These are phyloP conservation scores for Cynara cardunculus DNA, from an alignment of 129 eudicot genomes.

Conservation along the genomic window DNA sequence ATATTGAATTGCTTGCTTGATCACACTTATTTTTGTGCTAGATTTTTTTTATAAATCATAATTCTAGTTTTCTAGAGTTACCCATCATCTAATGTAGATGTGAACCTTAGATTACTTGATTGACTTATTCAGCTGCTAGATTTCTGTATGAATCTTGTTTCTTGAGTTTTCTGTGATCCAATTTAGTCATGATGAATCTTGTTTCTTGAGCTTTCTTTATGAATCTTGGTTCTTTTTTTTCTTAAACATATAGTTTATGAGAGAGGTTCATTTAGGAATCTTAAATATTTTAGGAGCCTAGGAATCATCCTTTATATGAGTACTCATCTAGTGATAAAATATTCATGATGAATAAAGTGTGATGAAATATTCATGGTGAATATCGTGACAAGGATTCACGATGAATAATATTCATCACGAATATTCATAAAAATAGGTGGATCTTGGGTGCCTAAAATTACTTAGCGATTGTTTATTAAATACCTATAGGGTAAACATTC, in stretches of 20 bases:
- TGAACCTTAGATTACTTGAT: background rate
- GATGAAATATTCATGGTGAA: too few relatives aligned
- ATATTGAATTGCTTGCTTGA: constrained; percentile 12
- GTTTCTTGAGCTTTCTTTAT: background rate
- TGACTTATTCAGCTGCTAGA: background rate
- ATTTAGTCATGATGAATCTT: background rate
- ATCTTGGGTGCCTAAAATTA: too few relatives aligned
- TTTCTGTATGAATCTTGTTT: background rate
- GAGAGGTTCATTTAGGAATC: background rate
- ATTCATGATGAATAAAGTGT: too few relatives aligned
- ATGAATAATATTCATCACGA: too few relatives aligned
- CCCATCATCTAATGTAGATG: background rate
- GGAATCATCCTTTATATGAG: background rate
- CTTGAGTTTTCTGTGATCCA: background rate
- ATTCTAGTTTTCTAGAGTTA: background rate
- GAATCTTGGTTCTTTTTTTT: too few relatives aligned
- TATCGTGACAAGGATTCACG: too few relatives aligned
- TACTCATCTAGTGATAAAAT: too few relatives aligned
- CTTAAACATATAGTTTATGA: too few relatives aligned
- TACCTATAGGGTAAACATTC: too few relatives aligned
- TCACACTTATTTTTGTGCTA: background rate
- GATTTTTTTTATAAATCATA: background rate
- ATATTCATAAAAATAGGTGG: too few relatives aligned
- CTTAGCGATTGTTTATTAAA: too few relatives aligned
- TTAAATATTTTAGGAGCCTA: too few relatives aligned